Evolutionary conservation across 345 rosid genomes (phyloP).

Genomic region (Trapa bicornis): DNA sequence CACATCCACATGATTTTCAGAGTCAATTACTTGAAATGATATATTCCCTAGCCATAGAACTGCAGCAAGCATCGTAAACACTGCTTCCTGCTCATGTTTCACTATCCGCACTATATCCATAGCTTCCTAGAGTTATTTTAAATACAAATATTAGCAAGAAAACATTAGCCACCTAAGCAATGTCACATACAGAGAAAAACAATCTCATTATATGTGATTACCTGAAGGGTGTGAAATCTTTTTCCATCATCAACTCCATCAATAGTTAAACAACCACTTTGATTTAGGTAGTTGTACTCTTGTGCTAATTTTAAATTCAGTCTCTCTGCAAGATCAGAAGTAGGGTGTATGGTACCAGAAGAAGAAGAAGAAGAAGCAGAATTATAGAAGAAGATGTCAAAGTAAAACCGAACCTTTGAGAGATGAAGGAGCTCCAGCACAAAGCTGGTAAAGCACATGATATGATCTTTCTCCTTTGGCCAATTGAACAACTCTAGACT

Average conservation of each 20-base stretch:
- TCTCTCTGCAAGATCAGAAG: conserved; percentile 40
- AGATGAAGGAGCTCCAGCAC: conserved; percentile 80
- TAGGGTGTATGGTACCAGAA: background rate
- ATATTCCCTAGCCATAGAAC: conserved; percentile 87
- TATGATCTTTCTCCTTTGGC: conserved; percentile 82
- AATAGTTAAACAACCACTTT: conserved; percentile 68
- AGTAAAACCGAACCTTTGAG: conserved; percentile 50
- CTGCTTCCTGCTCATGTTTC: conserved; percentile 64
- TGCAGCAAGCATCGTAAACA: conserved; percentile 74
- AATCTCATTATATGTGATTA: conserved; percentile 17
- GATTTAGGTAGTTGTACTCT: conserved; percentile 76
- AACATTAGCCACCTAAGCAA: background rate
- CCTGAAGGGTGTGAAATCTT: conserved; percentile 60
- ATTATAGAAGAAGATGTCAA: background rate
- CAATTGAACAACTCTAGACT: conserved; percentile 94
- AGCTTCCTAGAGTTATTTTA: conserved; percentile 45
- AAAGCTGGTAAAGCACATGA: conserved; percentile 81
- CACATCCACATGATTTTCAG: conserved; percentile 80
- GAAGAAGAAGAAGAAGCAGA: background rate
- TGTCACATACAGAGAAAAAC: background rate
- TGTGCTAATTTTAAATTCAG: conserved; percentile 65
- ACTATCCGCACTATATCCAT: conserved; percentile 54
- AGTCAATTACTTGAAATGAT: conserved; percentile 56
- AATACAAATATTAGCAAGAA: conserved; percentile 12
- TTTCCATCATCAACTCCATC: conserved; percentile 66